Percentiles rank a stretch among this genome's conserved stretches.
phyloP scores from a whole-genome alignment of 148 eudicot genomes.

The Chenopodium quinoa region DNA sequence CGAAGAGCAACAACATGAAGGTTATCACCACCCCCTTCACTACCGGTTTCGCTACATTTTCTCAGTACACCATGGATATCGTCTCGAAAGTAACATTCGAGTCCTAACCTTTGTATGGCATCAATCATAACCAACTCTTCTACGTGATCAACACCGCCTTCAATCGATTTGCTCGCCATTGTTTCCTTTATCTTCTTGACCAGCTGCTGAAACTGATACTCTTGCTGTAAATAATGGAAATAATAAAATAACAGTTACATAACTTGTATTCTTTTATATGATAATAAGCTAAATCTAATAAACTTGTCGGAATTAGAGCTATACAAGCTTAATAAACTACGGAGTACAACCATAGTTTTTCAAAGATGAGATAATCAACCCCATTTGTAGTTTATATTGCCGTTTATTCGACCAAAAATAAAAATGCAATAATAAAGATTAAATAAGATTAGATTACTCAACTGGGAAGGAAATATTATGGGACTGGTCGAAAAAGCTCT shows the following conservation, averaged over 20 bases:
- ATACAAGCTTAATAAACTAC: too few relatives aligned
- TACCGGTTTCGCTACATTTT: background rate
- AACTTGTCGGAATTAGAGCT: too few relatives aligned
- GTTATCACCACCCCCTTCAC: background rate
- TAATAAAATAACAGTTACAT: too few relatives aligned
- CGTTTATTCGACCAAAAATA: too few relatives aligned
- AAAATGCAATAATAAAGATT: background rate
- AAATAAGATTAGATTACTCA: background rate
- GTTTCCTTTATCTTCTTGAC: slow-evolving; percentile 11
- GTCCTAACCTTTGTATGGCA: slow-evolving; percentile 31
- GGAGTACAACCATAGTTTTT: too few relatives aligned
- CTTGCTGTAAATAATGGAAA: background rate
- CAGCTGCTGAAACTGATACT: background rate
- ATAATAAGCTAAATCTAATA: too few relatives aligned
- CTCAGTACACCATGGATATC: slow-evolving; percentile 32
- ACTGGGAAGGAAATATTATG: background rate
- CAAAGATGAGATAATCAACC: too few relatives aligned
- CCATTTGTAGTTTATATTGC: too few relatives aligned
- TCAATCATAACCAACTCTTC: slow-evolving; percentile 33
- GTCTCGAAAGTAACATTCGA: slow-evolving; percentile 39
- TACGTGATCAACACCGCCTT: background rate
- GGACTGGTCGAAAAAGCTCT: background rate
- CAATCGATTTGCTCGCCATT: background rate
- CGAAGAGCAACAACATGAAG: slow-evolving; percentile 42
- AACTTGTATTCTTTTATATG: too few relatives aligned